Percentiles rank a stretch among this genome's conserved stretches.
Evolutionary conservation across 2,329 filamentous ascomycete species (phyloP).

Genomic region (Ophiostoma sp.): DNA sequence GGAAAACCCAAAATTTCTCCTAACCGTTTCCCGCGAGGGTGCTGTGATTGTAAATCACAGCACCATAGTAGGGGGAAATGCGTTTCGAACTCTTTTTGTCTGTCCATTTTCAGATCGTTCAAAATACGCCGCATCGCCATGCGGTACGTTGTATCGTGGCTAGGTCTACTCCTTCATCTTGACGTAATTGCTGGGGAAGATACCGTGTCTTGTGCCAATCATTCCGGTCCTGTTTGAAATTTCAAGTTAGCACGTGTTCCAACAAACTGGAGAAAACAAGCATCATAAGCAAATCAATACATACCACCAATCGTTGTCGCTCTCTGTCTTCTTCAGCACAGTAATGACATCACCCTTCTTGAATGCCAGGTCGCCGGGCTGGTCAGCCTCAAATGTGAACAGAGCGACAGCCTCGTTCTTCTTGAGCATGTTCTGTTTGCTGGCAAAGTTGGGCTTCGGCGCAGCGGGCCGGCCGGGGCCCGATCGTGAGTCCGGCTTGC

Average conservation of each 20-base stretch:
- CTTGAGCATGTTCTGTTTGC: conserved; percentile 56
- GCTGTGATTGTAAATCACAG: not conserved
- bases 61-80: not conserved
- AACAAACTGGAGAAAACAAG: not conserved
- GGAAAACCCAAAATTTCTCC: not conserved
- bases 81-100: not conserved
- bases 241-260: conserved; percentile 21
- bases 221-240: conserved; percentile 70
- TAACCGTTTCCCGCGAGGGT: not conserved
- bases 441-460: conserved; percentile 81
- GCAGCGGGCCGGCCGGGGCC: conserved; percentile 79
- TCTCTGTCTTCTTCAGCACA: conserved; percentile 91
- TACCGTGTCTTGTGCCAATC: conserved; percentile 80
- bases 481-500: conserved; percentile 42
- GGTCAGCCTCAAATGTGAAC: conserved; percentile 92
- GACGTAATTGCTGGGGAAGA: conserved; percentile 85
- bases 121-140: not conserved
- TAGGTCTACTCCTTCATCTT: conserved; percentile 58
- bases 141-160: not conserved
- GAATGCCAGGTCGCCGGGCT: conserved; percentile 88
- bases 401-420: conserved; percentile 85
- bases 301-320: conserved; percentile 91
- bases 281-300: conserved; percentile 37
- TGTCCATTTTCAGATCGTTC: not conserved
- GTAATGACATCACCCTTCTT: conserved; percentile 98